Conservation (phyloP, 1,284 basidiomycete genomes). For the Paramarasmius palmivorus region DNA sequence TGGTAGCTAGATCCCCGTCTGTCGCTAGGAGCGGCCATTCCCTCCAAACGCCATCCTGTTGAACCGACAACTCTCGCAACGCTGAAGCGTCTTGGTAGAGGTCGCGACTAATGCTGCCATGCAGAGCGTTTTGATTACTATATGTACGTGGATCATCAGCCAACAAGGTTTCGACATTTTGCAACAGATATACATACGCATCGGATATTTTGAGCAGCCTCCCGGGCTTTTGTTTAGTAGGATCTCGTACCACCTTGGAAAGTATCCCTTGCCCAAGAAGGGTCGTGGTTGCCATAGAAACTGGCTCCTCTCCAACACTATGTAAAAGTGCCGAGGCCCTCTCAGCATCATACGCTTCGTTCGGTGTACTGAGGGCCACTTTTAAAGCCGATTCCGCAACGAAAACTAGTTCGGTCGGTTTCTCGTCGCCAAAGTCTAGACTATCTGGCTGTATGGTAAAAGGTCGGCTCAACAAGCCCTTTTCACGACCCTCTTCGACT, state of each 20-base stretch:
- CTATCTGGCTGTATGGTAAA: constrained; percentile 51
- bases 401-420: constrained; percentile 39
- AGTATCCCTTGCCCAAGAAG: constrained; percentile 63
- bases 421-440: constrained; percentile 25
- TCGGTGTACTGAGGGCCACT: constrained; percentile 76
- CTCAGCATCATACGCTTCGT: constrained; percentile 63
- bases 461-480: constrained; percentile 58
- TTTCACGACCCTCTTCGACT: constrained; percentile 77
- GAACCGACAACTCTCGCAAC: constrained; percentile 55
- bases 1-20: constrained; percentile 73
- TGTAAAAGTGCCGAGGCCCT: constrained; percentile 57
- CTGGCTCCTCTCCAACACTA: constrained; percentile 49
- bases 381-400: constrained; percentile 72
- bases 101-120: constrained; percentile 63
- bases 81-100: constrained; percentile 68
- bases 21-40: constrained; percentile 73
- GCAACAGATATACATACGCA: constrained; percentile 39
- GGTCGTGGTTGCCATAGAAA: constrained; percentile 55
- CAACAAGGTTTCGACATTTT: constrained; percentile 6
- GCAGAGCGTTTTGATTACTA: constrained; percentile 69
- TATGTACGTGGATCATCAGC: constrained; percentile 16
- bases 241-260: constrained; percentile 66
- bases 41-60: constrained; percentile 51
- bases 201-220: constrained; percentile 77
- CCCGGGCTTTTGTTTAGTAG: constrained; percentile 61